phyloP scores from a whole-genome alignment of 345 rosid genomes.

The sweet orange (Citrus sinensis) region DVS_A1.0 CM039166.1:3968001-3968500 shows the following conservation, averaged over 20 bases:
- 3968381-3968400: no score
- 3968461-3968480: background rate
- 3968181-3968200: constrained; percentile 36
- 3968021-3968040: constrained; percentile 48
- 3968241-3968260: constrained; percentile 42
- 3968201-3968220: constrained; percentile 60
- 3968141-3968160: no score
- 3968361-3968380: no score
- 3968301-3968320: constrained; percentile 52
- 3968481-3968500: constrained; percentile 72
- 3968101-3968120: no score
- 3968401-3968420: no score
- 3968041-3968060: constrained; percentile 41
- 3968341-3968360: constrained; percentile 42
- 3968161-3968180: background rate
- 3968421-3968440: no score
- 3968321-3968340: constrained; percentile 51
- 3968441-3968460: no score
- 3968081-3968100: constrained; percentile 32
- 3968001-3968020: constrained; percentile 16
- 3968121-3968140: no score
- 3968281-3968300: constrained; percentile 37
- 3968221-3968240: constrained; percentile 60
- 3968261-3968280: constrained; percentile 40
- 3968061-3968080: constrained; percentile 51